These are phyloP conservation scores for Fusarium phyllophilum DNA, from an alignment of 2,329 filamentous ascomycete species.

Conservation along the genomic window DNA sequence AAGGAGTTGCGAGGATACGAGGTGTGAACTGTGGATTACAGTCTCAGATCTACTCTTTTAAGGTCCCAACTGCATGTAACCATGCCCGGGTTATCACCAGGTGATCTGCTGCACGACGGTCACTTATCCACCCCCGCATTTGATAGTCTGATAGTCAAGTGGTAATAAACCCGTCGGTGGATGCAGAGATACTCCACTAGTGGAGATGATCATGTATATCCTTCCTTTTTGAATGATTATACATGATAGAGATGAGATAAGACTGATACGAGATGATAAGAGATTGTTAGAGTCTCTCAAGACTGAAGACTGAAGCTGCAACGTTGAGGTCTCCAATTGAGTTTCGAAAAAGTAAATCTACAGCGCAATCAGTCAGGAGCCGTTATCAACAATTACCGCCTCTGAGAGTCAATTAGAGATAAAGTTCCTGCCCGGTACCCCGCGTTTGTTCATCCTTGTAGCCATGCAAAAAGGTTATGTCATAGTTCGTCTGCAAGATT, in stretches of 20 bases:
- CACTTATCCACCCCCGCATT: constrained; percentile 26
- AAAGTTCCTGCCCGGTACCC: not conserved
- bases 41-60: not conserved
- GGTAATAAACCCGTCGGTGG: constrained; percentile 5
- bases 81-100: not conserved
- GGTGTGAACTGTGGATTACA: not conserved
- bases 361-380: not conserved
- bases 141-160: not conserved
- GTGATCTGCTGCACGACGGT: not conserved
- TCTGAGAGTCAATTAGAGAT: not conserved
- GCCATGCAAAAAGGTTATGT: not conserved
- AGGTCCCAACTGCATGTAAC: not conserved
- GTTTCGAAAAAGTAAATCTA: not conserved
- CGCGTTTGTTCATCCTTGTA: not conserved
- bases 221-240: not conserved
- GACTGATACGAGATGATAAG: not conserved
- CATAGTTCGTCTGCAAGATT: not conserved
- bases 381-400: no score
- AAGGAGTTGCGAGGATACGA: not conserved
- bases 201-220: not conserved
- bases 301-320: no score
- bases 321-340: no score
- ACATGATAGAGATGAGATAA: not conserved
- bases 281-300: not conserved
- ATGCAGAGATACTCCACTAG: not conserved